Evolutionary conservation across 208 protist genomes (phyloP).

Genomic region (Histomonas meleagridis): DNA sequence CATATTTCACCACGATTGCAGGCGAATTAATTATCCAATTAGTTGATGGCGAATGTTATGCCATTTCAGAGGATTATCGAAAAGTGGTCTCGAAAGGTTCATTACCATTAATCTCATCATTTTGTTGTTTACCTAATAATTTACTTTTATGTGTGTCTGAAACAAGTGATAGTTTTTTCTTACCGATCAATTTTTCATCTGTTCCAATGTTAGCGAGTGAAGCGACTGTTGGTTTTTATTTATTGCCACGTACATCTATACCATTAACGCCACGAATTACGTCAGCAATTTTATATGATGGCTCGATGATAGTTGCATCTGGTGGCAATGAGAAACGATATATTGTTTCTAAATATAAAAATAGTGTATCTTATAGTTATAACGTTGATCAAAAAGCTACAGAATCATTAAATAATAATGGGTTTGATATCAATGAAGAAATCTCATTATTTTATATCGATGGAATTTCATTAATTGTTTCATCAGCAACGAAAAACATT

Average conservation of each 20-base stretch:
- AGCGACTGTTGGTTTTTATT: not conserved
- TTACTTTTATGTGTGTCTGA: constrained; percentile 4
- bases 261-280: not conserved
- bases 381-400: no score
- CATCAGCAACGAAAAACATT: no score
- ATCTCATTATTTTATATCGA: no score
- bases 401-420: no score
- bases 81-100: not conserved
- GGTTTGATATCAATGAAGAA: no score
- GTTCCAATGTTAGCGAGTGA: not conserved
- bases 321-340: not conserved
- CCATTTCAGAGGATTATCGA: not conserved
- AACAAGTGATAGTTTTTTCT: not conserved
- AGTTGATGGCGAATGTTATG: not conserved
- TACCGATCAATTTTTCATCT: not conserved
- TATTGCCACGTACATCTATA: not conserved
- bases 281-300: not conserved
- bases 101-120: not conserved
- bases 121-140: constrained; percentile 3
- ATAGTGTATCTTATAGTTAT: no score
- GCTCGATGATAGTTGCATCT: not conserved
- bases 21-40: not conserved
- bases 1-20: not conserved
- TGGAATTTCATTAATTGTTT: no score
- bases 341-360: not conserved